These are phyloP conservation scores for Leucocoprinus sp. DNA, from an alignment of 768 basidiomycete species.

Conservation along the genomic window DNA sequence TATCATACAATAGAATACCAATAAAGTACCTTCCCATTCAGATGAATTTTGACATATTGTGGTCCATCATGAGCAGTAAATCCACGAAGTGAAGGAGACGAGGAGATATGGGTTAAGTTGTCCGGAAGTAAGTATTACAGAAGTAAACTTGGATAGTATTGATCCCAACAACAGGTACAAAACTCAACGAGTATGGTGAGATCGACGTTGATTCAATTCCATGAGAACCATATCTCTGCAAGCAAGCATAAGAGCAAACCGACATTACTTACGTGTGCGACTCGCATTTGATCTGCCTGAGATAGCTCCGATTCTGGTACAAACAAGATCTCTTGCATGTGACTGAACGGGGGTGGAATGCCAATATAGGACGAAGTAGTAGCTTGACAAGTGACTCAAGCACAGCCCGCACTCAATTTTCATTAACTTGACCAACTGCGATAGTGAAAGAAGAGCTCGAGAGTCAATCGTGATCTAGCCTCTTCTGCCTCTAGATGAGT, in stretches of 20 bases:
- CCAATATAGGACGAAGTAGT: conserved; percentile 47
- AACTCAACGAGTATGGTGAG: conserved; percentile 24
- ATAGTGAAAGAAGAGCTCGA: too few species aligned
- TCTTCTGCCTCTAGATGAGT: too few species aligned
- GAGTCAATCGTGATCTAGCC: too few species aligned
- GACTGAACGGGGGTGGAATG: conserved; percentile 38
- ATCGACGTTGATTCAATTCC: conserved; percentile 38
- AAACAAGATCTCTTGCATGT: conserved; percentile 39
- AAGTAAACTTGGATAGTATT: conserved; percentile 39
- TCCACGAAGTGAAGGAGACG: conserved; percentile 32
- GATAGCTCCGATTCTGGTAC: conserved; percentile 34
- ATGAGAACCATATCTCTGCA: conserved; percentile 42
- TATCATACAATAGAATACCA: conserved; percentile 43
- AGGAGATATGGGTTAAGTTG: conserved; percentile 27
- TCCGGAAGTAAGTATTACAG: conserved; percentile 24
- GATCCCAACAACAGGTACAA: conserved; percentile 43
- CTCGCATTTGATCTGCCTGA: conserved; percentile 40
- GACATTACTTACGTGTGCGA: conserved; percentile 32
- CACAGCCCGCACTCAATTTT: too few species aligned
- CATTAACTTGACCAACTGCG: too few species aligned
- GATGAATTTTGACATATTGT: conserved; percentile 44
- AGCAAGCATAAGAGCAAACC: too few species aligned
- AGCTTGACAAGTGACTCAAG: too few species aligned
- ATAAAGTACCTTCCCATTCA: conserved; percentile 41
- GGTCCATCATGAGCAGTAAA: conserved; percentile 35